These are phyloP conservation scores for Macrolepiota dolichaula DNA, from an alignment of 768 basidiomycete genomes.

Conservation along the genomic window DNA sequence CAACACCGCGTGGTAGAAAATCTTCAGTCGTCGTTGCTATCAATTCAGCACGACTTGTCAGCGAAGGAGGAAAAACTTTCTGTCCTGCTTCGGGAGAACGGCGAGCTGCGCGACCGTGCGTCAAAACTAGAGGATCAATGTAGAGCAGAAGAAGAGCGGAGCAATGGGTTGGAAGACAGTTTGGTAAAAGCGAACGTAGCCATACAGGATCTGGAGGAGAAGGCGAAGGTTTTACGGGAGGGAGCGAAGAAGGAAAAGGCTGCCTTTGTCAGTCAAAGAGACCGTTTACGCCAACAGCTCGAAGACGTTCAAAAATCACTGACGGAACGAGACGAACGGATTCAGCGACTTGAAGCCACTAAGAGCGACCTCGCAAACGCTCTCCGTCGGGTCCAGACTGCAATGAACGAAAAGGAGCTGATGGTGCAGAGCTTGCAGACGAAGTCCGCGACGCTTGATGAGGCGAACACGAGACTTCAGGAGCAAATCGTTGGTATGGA, in stretches of 20 bases:
- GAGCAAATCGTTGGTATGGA: neutral
- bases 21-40: constrained; percentile 1
- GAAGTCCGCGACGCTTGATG: neutral
- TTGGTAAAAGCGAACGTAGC: neutral
- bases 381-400: neutral
- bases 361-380: neutral
- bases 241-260: neutral
- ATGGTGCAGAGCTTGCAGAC: neutral
- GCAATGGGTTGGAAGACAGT: neutral
- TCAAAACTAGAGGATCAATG: neutral
- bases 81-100: neutral
- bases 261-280: neutral
- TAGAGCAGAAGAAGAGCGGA: neutral
- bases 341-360: neutral
- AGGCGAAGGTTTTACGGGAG: neutral
- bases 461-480: neutral
- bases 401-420: neutral
- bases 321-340: neutral
- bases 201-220: constrained; percentile 3
- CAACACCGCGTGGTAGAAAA: neutral
- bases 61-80: neutral
- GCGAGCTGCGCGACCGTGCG: neutral
- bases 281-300: neutral
- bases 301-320: neutral
- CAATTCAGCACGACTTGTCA: neutral